Base-by-base conservation (phyloP, 2,329 filamentous ascomycete species). In the Pseudofabraea citricarpa region DNA sequence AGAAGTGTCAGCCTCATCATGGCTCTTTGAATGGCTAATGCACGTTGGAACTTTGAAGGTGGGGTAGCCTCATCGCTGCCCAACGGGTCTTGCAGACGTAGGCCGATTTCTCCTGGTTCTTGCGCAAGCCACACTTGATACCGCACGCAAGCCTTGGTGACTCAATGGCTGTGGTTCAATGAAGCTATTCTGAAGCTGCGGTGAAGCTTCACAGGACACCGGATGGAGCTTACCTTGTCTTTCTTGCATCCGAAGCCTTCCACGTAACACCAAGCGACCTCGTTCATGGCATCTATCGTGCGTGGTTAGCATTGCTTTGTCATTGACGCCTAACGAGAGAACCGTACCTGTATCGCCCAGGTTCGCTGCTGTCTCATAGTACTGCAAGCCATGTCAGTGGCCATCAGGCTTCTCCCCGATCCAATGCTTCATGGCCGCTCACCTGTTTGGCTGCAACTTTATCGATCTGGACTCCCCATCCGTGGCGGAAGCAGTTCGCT, bases 211-310 rank as follows among this genome's bases (percentile, higher is more conserved):
- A n/a, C 23, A 32, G 24, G 21, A 46, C 22, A 44, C 15, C 19
- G 20, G 35, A 40, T 8, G 13, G 19, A 15, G 79, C 87, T 67
- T 75, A 96, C 91, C 87, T 95, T 97, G 72, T 98, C 90, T 66
- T 97, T 98, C 66, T 90, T 93, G 60, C 90, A 91, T 24, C 93
- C 93, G 66, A 95, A 95, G n/a, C 93, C 93, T 62, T 96, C 86
- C 21, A 94, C 67, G 73, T 93, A 97, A 71, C 93, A 98, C 89
- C 90, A 95, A 26, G 83, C 93, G 42, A 85, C 85, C 66, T 97
- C 91, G 62, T 96, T 95, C 90, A 97, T 95, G 45, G 90, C 93
- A 70, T 98, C 93, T 82, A 55, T 48, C 47, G 51, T 50, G n/a
- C n/a, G n/a, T n/a, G n/a, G n/a, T n/a, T n/a, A 54, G 48, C 50